Evolutionary conservation across 108 stramenopile genomes (phyloP).

Genomic region (Schizochytrium sp.): DNA sequence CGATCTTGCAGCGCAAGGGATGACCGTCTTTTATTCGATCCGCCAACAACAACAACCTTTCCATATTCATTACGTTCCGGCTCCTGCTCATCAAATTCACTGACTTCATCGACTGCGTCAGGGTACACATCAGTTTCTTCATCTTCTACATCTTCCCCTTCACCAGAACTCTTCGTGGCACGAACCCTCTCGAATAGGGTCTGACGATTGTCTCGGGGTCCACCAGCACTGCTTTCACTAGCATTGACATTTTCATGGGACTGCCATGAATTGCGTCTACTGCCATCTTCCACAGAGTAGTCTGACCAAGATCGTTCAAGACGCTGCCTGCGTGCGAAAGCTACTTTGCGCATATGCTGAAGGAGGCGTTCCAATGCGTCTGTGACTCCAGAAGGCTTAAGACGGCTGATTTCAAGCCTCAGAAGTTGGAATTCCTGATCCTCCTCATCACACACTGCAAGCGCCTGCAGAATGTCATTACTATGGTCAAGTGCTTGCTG

Average conservation of each 20-base stretch:
- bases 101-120: not conserved
- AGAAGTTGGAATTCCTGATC: not conserved
- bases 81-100: not conserved
- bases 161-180: not conserved
- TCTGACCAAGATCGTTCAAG: not conserved
- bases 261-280: not conserved
- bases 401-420: not conserved
- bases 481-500: not conserved
- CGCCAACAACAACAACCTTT: constrained; percentile 9
- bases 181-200: not conserved
- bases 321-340: not conserved
- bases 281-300: not conserved
- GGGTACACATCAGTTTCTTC: not conserved
- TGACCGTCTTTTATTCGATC: not conserved
- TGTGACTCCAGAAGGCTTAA: not conserved
- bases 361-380: not conserved
- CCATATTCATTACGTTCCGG: not conserved
- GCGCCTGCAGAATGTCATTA: constrained; percentile 3
- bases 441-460: not conserved
- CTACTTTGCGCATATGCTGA: not conserved
- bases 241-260: not conserved
- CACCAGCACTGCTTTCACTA: not conserved
- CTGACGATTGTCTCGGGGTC: not conserved
- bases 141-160: not conserved
- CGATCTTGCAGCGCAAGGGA: not conserved